These are phyloP conservation scores for Aspergillus indologenus DNA, from an alignment of 495 filamentous ascomycete genomes.

Conservation along the genomic window DNA sequence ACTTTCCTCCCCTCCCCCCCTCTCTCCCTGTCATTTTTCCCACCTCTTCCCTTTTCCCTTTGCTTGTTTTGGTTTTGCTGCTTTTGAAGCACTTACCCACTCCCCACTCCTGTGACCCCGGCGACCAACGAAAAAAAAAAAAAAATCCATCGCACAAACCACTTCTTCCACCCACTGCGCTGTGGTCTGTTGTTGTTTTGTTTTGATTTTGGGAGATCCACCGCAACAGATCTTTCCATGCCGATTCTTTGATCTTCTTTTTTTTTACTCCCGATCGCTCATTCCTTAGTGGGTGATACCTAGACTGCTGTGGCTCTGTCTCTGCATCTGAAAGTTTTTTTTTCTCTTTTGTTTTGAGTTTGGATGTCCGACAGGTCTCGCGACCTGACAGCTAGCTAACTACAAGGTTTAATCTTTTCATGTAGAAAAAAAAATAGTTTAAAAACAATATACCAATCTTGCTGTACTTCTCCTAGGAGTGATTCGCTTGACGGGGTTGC, in stretches of 20 bases:
- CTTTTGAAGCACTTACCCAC: slow-evolving; percentile 28
- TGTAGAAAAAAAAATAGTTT: too few relatives aligned
- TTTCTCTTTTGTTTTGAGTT: too few relatives aligned
- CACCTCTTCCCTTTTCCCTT: slow-evolving; percentile 15
- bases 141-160: slow-evolving; percentile 14
- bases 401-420: too few relatives aligned
- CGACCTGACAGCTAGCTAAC: too few relatives aligned
- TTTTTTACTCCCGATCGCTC: too few relatives aligned
- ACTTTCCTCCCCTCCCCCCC: slow-evolving; percentile 12
- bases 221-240: not conserved
- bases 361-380: too few relatives aligned
- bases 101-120: slow-evolving; percentile 31
- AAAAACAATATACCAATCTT: too few relatives aligned
- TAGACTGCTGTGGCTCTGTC: too few relatives aligned
- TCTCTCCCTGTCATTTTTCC: slow-evolving; percentile 1
- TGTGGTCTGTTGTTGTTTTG: not conserved
- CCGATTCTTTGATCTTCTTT: slow-evolving; percentile 3
- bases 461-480: too few relatives aligned
- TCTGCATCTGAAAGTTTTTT: too few relatives aligned
- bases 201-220: not conserved
- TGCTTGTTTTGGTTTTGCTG: slow-evolving; percentile 49
- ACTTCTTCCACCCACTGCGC: not conserved
- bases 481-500: too few relatives aligned
- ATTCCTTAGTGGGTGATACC: too few relatives aligned
- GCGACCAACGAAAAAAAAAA: slow-evolving; percentile 30